phyloP scores from a whole-genome alignment of 2,329 filamentous ascomycete genomes.

The Apiospora koreana region DNA sequence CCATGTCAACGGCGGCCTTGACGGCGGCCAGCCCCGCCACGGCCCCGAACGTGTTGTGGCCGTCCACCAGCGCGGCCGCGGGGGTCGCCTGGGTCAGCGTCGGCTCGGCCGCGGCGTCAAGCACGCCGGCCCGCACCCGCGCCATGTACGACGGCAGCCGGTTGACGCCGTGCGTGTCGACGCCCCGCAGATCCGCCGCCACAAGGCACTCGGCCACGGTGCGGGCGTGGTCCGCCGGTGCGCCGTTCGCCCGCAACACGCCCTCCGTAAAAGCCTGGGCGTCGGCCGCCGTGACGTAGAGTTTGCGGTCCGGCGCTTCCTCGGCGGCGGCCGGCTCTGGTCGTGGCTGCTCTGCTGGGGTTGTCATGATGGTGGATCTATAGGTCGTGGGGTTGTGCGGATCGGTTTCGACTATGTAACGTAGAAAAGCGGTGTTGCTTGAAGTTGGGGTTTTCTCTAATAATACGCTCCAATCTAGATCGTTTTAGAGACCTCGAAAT shows the following conservation, averaged over 20 bases:
- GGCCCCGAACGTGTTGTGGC: conserved; percentile 74
- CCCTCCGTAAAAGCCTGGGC: conserved; percentile 50
- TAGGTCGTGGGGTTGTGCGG: neutral
- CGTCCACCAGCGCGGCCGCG: conserved; percentile 68
- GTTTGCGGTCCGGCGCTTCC: conserved; percentile 18
- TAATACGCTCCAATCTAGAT: neutral
- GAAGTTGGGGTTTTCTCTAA: neutral
- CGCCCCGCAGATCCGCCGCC: conserved; percentile 73
- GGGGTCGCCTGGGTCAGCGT: conserved; percentile 64
- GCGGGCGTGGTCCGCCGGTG: conserved; percentile 57
- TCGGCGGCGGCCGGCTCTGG: neutral
- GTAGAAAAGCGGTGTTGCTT: neutral
- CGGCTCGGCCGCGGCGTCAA: conserved; percentile 62
- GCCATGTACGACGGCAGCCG: conserved; percentile 77
- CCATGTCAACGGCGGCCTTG: conserved; percentile 66
- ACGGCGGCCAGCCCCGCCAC: conserved; percentile 69
- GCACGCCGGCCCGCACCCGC: conserved; percentile 68
- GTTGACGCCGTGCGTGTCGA: conserved; percentile 79
- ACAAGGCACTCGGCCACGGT: conserved; percentile 70
- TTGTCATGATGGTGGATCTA: neutral
- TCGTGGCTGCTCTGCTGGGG: neutral
- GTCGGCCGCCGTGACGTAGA: conserved; percentile 40
- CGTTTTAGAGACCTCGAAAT: too few species aligned
- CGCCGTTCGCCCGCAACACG: conserved; percentile 62
- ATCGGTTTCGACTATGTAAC: neutral